These are phyloP conservation scores for Musa acuminata DNA, from an alignment of 176 grass and related monocot genomes.

Conservation along the genomic window DNA sequence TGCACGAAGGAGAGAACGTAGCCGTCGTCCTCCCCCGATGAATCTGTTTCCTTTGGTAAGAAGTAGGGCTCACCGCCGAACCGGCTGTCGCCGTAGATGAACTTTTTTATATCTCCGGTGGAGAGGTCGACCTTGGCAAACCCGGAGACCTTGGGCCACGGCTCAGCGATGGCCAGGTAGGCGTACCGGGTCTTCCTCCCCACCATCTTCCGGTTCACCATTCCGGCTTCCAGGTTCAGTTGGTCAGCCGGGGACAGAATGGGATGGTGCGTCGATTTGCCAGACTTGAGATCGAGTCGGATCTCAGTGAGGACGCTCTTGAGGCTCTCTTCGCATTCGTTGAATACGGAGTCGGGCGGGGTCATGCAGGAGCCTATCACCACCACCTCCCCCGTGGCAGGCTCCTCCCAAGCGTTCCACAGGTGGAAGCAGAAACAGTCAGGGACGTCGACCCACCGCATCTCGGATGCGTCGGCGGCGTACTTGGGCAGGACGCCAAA, in stretches of 20 bases:
- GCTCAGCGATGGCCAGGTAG: slow-evolving; percentile 88
- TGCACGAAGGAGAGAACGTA: slow-evolving; percentile 59
- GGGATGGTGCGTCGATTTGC: slow-evolving; percentile 29
- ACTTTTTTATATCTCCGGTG: slow-evolving; percentile 48
- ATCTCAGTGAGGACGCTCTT: slow-evolving; percentile 74
- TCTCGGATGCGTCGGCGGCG: slow-evolving; percentile 28
- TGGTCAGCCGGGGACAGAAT: slow-evolving; percentile 34
- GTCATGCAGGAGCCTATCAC: slow-evolving; percentile 94
- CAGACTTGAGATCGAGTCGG: slow-evolving; percentile 42
- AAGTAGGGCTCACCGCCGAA: slow-evolving; percentile 80
- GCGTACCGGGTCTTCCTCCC: slow-evolving; percentile 49
- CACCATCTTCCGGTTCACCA: slow-evolving; percentile 61
- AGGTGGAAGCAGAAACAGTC: slow-evolving; percentile 91
- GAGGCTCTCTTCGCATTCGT: slow-evolving; percentile 54
- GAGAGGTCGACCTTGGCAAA: slow-evolving; percentile 78
- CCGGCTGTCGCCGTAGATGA: slow-evolving; percentile 42
- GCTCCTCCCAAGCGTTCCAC: slow-evolving; percentile 91
- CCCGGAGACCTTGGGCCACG: slow-evolving; percentile 85
- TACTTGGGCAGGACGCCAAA: slow-evolving; percentile 64
- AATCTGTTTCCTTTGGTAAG: slow-evolving; percentile 25
- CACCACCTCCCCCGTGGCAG: slow-evolving; percentile 50
- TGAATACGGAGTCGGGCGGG: slow-evolving; percentile 73
- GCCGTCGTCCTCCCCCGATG: slow-evolving; percentile 48
- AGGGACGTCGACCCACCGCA: slow-evolving; percentile 62
- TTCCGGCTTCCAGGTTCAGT: slow-evolving; percentile 84